Conservation (phyloP, 306 rosid genomes). For the Quercus dentata region DNA sequence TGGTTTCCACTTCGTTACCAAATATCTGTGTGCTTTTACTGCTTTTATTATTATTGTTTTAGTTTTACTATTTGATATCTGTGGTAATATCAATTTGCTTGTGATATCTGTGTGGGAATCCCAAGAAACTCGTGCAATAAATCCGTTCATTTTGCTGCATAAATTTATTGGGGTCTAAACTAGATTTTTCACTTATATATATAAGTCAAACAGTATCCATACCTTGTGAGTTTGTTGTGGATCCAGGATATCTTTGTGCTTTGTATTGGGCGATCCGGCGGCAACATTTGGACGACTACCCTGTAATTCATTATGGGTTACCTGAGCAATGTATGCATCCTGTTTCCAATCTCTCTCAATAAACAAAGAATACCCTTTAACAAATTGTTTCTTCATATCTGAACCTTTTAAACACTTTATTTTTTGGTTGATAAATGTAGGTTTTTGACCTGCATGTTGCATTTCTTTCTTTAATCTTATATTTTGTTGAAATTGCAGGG, state of each 20-base stretch:
- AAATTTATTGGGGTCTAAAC: not conserved
- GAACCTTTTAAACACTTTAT: not conserved
- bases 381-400: not conserved
- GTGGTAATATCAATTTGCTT: no score
- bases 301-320: slow-evolving; percentile 32
- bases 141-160: no score
- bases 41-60: no score
- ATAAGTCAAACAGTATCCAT: not conserved
- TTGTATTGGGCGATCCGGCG: not conserved
- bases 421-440: not conserved
- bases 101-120: no score
- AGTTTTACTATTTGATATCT: no score
- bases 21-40: no score
- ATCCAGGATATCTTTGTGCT: slow-evolving; percentile 24
- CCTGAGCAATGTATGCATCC: slow-evolving; percentile 21
- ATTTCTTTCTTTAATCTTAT: not conserved
- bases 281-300: not conserved
- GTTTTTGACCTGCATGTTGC: not conserved
- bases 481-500: slow-evolving; percentile 23
- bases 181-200: not conserved
- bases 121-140: no score
- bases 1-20: no score
- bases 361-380: not conserved
- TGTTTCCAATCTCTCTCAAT: not conserved
- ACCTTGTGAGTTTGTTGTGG: not conserved